Percentiles rank a stretch among this genome's conserved stretches.
These are phyloP conservation scores for Elasticomyces elasticus DNA, from an alignment of 495 filamentous ascomycete species.

Conservation along the genomic window DNA sequence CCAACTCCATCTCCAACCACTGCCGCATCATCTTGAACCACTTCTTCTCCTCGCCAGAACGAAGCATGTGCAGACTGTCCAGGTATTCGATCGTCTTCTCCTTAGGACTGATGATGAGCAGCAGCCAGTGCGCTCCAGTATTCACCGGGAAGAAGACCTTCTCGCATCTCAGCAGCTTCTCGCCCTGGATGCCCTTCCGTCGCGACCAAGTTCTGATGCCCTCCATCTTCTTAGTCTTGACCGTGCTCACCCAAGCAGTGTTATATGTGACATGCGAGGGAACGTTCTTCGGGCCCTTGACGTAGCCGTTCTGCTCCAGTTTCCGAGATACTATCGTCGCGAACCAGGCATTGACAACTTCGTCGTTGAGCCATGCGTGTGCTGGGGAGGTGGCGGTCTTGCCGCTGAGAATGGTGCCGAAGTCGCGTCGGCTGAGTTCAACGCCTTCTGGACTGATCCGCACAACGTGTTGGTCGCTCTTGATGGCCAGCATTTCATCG, in stretches of 20 bases:
- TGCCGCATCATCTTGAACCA: constrained; percentile 34
- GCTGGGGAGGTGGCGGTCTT: neutral
- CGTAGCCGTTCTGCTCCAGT: constrained; percentile 34
- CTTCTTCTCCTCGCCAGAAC: constrained; percentile 27
- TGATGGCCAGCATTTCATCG: constrained; percentile 26
- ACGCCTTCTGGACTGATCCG: constrained; percentile 44
- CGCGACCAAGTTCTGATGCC: constrained; percentile 43
- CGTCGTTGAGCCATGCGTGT: constrained; percentile 67
- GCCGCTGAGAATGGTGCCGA: constrained; percentile 48
- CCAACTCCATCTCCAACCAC: constrained; percentile 54
- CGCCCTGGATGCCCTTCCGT: constrained; percentile 47
- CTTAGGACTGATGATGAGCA: constrained; percentile 59
- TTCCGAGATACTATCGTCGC: constrained; percentile 49
- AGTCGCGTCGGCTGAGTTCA: constrained; percentile 50
- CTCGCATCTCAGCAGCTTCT: constrained; percentile 45
- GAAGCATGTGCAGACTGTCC: constrained; percentile 47
- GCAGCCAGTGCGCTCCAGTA: constrained; percentile 47
- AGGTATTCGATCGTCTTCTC: constrained; percentile 60
- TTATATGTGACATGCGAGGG: constrained; percentile 63
- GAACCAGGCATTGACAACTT: constrained; percentile 64
- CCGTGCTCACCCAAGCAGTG: constrained; percentile 58
- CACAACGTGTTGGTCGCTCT: constrained; percentile 22
- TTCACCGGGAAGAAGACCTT: constrained; percentile 55
- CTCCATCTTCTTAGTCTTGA: constrained; percentile 43
- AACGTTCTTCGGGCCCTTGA: constrained; percentile 12